Conservation (phyloP, 1,284 basidiomycete genomes). For the Cryptococcus hybrid region DNA sequence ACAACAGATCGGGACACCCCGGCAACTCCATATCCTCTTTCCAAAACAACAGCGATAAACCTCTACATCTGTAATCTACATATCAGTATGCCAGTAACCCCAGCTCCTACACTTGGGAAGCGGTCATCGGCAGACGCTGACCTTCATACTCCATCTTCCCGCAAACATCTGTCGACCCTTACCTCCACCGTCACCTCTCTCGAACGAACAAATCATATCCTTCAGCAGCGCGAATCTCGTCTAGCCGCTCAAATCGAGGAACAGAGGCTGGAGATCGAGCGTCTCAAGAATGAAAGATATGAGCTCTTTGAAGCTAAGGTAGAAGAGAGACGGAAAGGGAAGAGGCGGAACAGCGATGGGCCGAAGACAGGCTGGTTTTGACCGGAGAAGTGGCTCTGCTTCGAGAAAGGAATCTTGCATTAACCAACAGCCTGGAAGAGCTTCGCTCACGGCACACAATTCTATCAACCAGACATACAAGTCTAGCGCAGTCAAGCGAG, state of each 20-base stretch:
- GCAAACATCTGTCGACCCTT: conserved; percentile 16
- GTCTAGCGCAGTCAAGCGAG: conserved; percentile 11
- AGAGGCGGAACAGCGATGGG: conserved; percentile 25
- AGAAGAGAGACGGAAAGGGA: conserved; percentile 22
- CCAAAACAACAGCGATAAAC: no score
- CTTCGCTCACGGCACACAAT: conserved; percentile 19
- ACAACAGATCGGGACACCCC: no score
- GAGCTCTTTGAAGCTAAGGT: conserved; percentile 27
- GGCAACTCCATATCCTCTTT: no score
- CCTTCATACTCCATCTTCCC: neutral
- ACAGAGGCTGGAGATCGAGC: conserved; percentile 25
- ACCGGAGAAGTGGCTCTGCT: conserved; percentile 8
- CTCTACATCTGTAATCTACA: no score
- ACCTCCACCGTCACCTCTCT: conserved; percentile 17
- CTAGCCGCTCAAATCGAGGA: conserved; percentile 24
- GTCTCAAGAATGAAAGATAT: conserved; percentile 25
- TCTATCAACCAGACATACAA: conserved; percentile 16
- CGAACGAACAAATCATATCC: conserved; percentile 20
- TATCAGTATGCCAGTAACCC: no score
- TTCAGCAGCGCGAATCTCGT: conserved; percentile 18
- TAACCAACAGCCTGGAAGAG: conserved; percentile 10
- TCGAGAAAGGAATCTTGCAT: conserved; percentile 3
- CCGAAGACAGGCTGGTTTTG: conserved; percentile 32
- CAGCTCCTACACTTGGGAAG: no score
- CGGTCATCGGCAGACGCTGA: neutral